Percentiles rank a stretch among this genome's conserved stretches.
Evolutionary conservation across 768 basidiomycete species (phyloP).

Genomic region (Ramaria rubella): DNA sequence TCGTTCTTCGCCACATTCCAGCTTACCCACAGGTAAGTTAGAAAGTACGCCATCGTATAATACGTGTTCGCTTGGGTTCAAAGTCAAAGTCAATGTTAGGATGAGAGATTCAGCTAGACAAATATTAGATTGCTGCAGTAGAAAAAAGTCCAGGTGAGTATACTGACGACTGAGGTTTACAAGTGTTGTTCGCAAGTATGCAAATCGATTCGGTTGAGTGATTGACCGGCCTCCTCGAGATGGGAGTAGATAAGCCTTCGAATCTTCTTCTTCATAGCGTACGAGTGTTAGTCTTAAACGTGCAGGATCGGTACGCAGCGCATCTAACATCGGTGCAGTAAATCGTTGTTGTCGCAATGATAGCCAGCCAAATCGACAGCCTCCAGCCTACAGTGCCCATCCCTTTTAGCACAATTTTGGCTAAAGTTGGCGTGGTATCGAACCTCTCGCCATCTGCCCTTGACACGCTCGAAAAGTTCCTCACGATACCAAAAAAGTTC

Average conservation of each 20-base stretch:
- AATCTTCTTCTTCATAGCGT: conserved; percentile 20
- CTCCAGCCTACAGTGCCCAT: conserved; percentile 53
- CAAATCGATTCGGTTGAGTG: conserved; percentile 53
- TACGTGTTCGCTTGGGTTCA: conserved; percentile 58
- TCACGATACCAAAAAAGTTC: conserved; percentile 97
- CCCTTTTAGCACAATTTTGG: not conserved
- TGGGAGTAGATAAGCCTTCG: conserved; percentile 16
- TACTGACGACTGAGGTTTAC: conserved; percentile 66
- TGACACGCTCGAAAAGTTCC: conserved; percentile 63
- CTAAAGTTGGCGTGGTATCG: conserved; percentile 15
- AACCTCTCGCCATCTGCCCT: conserved; percentile 84
- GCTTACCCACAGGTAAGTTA: conserved; percentile 57
- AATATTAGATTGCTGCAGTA: not conserved
- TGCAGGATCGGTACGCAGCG: conserved; percentile 61
- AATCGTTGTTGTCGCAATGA: conserved; percentile 74
- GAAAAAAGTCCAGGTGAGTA: not conserved
- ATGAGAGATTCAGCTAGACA: conserved; percentile 43
- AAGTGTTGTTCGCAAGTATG: conserved; percentile 50
- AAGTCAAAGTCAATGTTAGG: conserved; percentile 46
- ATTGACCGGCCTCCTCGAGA: conserved; percentile 39
- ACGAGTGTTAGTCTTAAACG: conserved; percentile 50
- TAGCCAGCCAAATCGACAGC: conserved; percentile 67
- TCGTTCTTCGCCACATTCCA: conserved; percentile 47
- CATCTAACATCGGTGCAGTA: conserved; percentile 72
- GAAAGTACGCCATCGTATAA: conserved; percentile 61